A percentile compares a stretch with the other conserved stretches of the same genome.
Conservation (phyloP, 2,329 filamentous ascomycete genomes). For the Epichloe typhina region DNA sequence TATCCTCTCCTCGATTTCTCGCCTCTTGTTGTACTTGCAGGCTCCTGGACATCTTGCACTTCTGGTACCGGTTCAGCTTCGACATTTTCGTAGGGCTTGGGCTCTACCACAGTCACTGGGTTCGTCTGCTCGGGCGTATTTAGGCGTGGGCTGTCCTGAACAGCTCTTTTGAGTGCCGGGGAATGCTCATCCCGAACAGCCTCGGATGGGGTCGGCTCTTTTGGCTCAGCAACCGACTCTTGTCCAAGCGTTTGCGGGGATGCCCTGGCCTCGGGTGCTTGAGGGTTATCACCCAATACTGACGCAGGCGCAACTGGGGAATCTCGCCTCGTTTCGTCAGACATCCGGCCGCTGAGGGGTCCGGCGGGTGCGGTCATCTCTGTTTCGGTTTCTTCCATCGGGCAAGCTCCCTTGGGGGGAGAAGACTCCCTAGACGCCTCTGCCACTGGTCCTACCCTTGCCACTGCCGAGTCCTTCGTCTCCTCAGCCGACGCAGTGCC, state of each 20-base stretch:
- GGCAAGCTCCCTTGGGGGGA: slow-evolving; percentile 9
- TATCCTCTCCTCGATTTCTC: background rate
- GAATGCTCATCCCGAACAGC: background rate
- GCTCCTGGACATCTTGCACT: slow-evolving; percentile 19
- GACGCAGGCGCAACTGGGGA: background rate
- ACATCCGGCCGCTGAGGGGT: background rate
- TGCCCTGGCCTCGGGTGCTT: background rate
- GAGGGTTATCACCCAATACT: background rate
- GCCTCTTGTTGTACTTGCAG: slow-evolving; percentile 5
- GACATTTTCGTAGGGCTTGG: background rate
- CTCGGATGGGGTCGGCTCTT: background rate
- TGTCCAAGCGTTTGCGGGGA: background rate
- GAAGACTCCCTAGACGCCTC: slow-evolving; percentile 2
- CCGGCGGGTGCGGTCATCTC: background rate
- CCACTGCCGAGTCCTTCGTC: slow-evolving; percentile 7
- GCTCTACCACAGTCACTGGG: background rate
- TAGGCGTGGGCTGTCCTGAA: background rate
- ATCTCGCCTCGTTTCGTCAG: background rate
- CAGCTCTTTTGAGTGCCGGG: background rate
- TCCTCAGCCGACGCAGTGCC: slow-evolving; percentile 13
- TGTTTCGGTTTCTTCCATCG: slow-evolving; percentile 2
- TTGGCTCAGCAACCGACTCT: background rate
- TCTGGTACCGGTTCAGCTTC: background rate
- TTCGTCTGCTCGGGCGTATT: background rate
- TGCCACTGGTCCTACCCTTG: slow-evolving; percentile 2